phyloP scores from a whole-genome alignment of 768 basidiomycete genomes.

The Lepiota subincarnata region DNA sequence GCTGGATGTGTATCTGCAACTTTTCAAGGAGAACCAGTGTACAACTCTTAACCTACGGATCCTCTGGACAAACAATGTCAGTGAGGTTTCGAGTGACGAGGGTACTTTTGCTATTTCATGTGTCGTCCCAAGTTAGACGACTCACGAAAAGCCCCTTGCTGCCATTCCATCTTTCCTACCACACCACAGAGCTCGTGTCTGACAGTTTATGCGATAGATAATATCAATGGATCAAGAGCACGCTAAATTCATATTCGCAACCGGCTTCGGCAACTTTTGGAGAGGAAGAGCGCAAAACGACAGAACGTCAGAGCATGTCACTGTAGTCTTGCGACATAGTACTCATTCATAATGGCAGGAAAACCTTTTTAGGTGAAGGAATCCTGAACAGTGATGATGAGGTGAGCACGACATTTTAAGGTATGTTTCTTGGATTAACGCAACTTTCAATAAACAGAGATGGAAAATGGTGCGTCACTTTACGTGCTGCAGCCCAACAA shows the following conservation, averaged over 20 bases:
- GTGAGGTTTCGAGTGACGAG: constrained; percentile 20
- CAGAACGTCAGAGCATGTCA: constrained; percentile 45
- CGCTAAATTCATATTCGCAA: constrained; percentile 57
- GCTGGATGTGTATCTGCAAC: constrained; percentile 54
- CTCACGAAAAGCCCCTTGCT: too few relatives aligned
- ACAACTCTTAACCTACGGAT: constrained; percentile 68
- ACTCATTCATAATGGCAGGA: constrained; percentile 27
- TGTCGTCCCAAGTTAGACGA: too few relatives aligned
- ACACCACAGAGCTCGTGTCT: not conserved
- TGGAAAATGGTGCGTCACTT: constrained; percentile 58
- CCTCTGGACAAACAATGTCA: constrained; percentile 64
- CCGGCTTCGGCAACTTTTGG: constrained; percentile 67
- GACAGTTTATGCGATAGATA: constrained; percentile 37
- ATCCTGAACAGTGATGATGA: constrained; percentile 78
- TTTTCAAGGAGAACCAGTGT: constrained; percentile 66
- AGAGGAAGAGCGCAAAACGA: constrained; percentile 61
- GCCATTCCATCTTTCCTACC: constrained; percentile 1
- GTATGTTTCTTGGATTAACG: not conserved
- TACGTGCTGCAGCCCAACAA: not conserved
- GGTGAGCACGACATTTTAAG: constrained; percentile 30
- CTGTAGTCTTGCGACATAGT: not conserved
- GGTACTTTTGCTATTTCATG: too few relatives aligned
- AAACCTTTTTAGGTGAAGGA: constrained; percentile 62
- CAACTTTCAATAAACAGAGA: constrained; percentile 25
- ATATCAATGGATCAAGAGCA: constrained; percentile 75